These are phyloP conservation scores for Capsicum rhomboideum DNA, from an alignment of 257 asterid genomes.

Conservation along the genomic window DNA sequence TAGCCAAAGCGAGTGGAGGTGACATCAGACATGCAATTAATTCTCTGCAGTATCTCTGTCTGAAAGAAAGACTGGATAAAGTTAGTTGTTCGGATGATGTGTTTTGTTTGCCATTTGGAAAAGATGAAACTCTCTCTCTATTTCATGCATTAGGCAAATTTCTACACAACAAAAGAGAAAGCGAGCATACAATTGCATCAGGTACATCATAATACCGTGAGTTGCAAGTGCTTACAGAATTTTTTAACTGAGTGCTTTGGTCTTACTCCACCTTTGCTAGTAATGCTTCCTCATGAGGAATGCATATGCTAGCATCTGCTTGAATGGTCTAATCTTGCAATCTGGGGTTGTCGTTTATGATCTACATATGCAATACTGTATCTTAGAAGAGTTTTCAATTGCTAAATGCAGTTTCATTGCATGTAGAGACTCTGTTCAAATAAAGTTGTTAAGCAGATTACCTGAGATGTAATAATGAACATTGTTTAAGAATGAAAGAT, in stretches of 20 bases:
- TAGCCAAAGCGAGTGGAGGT: conserved; percentile 87
- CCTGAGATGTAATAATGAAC: background rate
- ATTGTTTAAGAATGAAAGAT: background rate
- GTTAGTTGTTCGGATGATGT: conserved; percentile 23
- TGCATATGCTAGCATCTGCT: background rate
- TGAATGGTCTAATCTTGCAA: background rate
- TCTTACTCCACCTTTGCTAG: background rate
- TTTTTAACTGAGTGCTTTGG: background rate
- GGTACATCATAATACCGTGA: conserved; percentile 26
- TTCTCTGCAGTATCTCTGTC: conserved; percentile 75
- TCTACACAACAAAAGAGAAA: conserved; percentile 78
- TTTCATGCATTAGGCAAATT: conserved; percentile 96
- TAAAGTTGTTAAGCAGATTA: background rate
- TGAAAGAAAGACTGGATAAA: conserved; percentile 28
- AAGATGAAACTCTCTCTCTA: conserved; percentile 63
- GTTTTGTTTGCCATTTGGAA: conserved; percentile 57
- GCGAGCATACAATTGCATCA: conserved; percentile 24
- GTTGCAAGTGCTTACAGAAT: background rate
- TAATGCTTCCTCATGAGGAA: background rate
- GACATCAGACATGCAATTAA: conserved; percentile 87
- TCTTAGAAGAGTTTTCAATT: background rate
- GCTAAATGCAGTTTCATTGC: background rate
- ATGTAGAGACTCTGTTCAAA: background rate
- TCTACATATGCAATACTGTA: background rate
- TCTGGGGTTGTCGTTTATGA: background rate